Conservation (phyloP, 805 yeast species). For the Starmerella cellae region DNA sequence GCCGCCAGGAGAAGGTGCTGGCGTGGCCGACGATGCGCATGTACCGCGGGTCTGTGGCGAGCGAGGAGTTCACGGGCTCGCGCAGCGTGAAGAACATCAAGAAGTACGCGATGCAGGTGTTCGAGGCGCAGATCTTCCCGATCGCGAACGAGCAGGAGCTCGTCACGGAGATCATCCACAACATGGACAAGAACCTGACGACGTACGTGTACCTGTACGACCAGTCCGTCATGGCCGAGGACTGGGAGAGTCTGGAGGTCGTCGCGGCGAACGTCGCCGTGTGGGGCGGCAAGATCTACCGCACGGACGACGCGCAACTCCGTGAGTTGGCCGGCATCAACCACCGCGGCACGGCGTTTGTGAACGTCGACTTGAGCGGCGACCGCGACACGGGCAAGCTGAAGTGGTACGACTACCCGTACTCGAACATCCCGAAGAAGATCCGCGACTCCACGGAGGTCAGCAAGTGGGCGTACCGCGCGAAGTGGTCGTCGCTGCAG, state of each 20-base stretch:
- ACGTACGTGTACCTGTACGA: constrained; percentile 31
- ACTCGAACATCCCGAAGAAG: constrained; percentile 16
- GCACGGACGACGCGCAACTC: constrained; percentile 12
- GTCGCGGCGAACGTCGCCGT: constrained; percentile 21
- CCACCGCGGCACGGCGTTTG: constrained; percentile 17
- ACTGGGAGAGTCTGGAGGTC: constrained; percentile 28
- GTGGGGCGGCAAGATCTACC: constrained; percentile 15
- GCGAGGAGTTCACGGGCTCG: constrained; percentile 21
- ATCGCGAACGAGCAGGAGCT: constrained; percentile 22
- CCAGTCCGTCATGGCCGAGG: constrained; percentile 29
- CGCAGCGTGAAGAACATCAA: constrained; percentile 27
- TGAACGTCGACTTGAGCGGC: constrained; percentile 10
- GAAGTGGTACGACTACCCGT: constrained; percentile 14
- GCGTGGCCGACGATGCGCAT: constrained; percentile 19
- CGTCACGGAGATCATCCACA: constrained; percentile 19
- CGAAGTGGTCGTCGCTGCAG: constrained; percentile 12
- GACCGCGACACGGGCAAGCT: constrained; percentile 4
- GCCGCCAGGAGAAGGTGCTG: constrained; percentile 26
- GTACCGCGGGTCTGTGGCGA: constrained; percentile 13
- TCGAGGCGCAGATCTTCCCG: constrained; percentile 23
- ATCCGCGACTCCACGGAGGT: constrained; percentile 16
- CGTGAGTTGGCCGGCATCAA: constrained; percentile 15
- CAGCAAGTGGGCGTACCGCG: constrained; percentile 15
- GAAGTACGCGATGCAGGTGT: constrained; percentile 24
- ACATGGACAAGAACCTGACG: constrained; percentile 20